Evolutionary conservation across 495 filamentous ascomycete genomes (phyloP).

Genomic region (Cladorrhinum samala): DNA sequence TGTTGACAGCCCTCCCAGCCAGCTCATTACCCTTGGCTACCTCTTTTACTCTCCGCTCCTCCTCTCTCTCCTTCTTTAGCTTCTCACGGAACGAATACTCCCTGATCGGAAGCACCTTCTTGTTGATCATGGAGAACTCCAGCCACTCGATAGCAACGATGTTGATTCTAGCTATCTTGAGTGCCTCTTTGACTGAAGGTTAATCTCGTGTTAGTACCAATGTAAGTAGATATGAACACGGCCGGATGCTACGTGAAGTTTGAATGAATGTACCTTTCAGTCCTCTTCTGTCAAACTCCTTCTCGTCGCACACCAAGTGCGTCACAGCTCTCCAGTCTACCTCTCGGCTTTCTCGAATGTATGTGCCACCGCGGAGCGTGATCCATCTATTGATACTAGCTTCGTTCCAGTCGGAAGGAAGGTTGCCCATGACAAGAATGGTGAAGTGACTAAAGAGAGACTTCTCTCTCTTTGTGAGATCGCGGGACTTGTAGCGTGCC

Average conservation of each 20-base stretch:
- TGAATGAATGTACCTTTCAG: background rate
- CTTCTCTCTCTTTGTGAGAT: background rate
- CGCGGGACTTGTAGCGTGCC: background rate
- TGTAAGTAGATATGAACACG: background rate
- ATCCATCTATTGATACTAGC: background rate
- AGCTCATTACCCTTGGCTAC: background rate
- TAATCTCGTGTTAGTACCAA: too few species aligned
- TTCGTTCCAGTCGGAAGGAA: background rate
- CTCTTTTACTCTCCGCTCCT: background rate
- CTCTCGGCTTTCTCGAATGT: background rate
- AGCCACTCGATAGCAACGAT: slow-evolving; percentile 1
- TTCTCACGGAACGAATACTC: background rate
- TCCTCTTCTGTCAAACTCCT: background rate
- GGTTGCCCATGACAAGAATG: background rate
- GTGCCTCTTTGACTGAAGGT: background rate
- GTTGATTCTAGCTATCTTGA: background rate
- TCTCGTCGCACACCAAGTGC: background rate
- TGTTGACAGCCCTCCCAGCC: slow-evolving; percentile 1
- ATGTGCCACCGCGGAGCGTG: background rate
- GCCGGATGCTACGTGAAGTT: too few species aligned
- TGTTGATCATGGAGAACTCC: slow-evolving; percentile 3
- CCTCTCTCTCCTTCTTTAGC: background rate
- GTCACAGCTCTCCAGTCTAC: background rate
- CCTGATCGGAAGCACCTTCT: background rate
- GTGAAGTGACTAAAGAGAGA: background rate